These are phyloP conservation scores for Citrus cavaleriei DNA, from an alignment of 345 rosid genomes.

Conservation along the genomic window DNA sequence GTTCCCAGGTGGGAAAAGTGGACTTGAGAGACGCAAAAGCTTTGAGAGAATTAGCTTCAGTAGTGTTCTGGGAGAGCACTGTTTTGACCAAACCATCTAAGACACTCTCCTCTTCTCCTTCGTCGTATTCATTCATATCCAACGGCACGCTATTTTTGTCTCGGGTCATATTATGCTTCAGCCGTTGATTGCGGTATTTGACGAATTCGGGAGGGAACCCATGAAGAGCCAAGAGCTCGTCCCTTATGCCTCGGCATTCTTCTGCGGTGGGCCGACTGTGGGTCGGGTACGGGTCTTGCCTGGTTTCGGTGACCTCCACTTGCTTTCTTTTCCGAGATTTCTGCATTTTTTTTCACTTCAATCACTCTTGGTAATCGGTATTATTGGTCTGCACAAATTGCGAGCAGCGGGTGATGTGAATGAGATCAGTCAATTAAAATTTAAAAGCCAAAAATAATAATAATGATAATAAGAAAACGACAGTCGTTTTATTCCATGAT, in stretches of 20 bases:
- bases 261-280: slow-evolving; percentile 43
- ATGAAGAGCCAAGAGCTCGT: slow-evolving; percentile 51
- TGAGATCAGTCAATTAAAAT: too few species aligned
- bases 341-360: slow-evolving; percentile 25
- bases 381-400: too few species aligned
- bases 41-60: slow-evolving; percentile 62
- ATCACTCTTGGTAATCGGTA: too few species aligned
- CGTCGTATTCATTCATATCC: slow-evolving; percentile 6
- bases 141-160: slow-evolving; percentile 1
- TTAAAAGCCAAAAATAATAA: too few species aligned
- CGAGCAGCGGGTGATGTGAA: too few species aligned
- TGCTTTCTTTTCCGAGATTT: slow-evolving; percentile 42
- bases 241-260: slow-evolving; percentile 51
- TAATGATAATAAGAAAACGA: too few species aligned
- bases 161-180: neutral
- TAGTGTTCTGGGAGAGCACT: slow-evolving; percentile 82
- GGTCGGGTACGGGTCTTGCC: slow-evolving; percentile 43
- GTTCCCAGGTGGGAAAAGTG: slow-evolving; percentile 66
- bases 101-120: slow-evolving; percentile 50
- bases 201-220: slow-evolving; percentile 58
- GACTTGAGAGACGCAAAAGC: slow-evolving; percentile 80
- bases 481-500: too few species aligned
- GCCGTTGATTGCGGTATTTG: slow-evolving; percentile 59
- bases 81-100: slow-evolving; percentile 77
- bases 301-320: slow-evolving; percentile 8